These are phyloP conservation scores for Aspergillus amoenus DNA, from an alignment of 2,329 filamentous ascomycete genomes.

Conservation along the genomic window DNA sequence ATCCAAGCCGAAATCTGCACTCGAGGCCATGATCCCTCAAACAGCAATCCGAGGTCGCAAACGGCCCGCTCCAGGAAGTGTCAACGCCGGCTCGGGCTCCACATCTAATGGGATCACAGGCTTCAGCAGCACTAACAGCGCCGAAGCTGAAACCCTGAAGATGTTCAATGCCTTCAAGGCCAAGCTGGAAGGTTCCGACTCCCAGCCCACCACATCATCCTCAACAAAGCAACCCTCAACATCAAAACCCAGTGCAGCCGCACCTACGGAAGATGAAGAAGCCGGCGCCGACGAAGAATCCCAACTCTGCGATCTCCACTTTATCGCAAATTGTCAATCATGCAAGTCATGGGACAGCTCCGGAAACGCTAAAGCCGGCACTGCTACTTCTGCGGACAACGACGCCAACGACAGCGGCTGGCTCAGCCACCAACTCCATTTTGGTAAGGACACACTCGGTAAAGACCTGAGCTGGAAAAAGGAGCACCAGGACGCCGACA, in stretches of 20 bases:
- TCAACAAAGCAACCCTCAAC: slow-evolving; percentile 7
- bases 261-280: slow-evolving; percentile 16
- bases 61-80: slow-evolving; percentile 39
- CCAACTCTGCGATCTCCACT: slow-evolving; percentile 85
- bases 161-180: slow-evolving; percentile 77
- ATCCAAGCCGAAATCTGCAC: slow-evolving; percentile 44
- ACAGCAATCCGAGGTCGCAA: slow-evolving; percentile 48
- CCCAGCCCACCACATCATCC: slow-evolving; percentile 21
- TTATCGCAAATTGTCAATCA: slow-evolving; percentile 92
- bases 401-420: slow-evolving; percentile 61
- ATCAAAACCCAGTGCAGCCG: slow-evolving; percentile 7
- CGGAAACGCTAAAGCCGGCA: slow-evolving; percentile 45
- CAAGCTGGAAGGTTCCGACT: slow-evolving; percentile 60
- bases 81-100: slow-evolving; percentile 29
- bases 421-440: slow-evolving; percentile 83
- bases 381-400: slow-evolving; percentile 48
- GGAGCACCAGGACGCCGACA: slow-evolving; percentile 72
- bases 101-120: slow-evolving; percentile 58
- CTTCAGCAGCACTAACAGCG: slow-evolving; percentile 50
- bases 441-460: slow-evolving; percentile 84
- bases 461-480: slow-evolving; percentile 88
- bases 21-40: slow-evolving; percentile 50
- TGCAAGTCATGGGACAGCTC: slow-evolving; percentile 77
- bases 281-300: slow-evolving; percentile 68
- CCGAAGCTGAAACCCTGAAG: slow-evolving; percentile 64